A percentile compares a stretch with the other conserved stretches of the same genome.
Evolutionary conservation across 805 yeast species (phyloP).

Genomic region (Phaffomyces antillensis): DNA sequence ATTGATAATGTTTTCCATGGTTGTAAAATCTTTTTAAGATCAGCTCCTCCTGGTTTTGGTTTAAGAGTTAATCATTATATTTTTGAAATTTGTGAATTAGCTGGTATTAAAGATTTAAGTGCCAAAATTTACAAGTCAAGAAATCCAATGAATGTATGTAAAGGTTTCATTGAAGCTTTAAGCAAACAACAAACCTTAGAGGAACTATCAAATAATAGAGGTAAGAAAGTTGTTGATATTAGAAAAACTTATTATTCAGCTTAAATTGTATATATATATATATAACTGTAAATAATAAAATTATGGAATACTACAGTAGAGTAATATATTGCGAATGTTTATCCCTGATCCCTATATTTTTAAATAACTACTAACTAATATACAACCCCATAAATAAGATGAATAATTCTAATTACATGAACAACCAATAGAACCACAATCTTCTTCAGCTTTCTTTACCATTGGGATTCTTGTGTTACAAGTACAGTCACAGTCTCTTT

Average conservation of each 20-base stretch:
- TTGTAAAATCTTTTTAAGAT: slow-evolving; percentile 68
- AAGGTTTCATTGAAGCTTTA: slow-evolving; percentile 83
- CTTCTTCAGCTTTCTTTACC: slow-evolving; percentile 19
- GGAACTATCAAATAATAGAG: slow-evolving; percentile 85
- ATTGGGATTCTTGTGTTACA: slow-evolving; percentile 13
- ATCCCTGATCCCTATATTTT: neutral
- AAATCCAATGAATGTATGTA: slow-evolving; percentile 90
- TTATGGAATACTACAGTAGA: neutral
- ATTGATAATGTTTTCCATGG: slow-evolving; percentile 83
- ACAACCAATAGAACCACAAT: slow-evolving; percentile 23
- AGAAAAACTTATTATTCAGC: slow-evolving; percentile 78
- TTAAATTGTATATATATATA: slow-evolving; percentile 25
- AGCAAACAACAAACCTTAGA: slow-evolving; percentile 73
- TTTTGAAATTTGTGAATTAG: slow-evolving; percentile 85
- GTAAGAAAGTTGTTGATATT: slow-evolving; percentile 90
- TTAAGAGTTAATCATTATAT: slow-evolving; percentile 85
- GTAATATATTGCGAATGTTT: neutral
- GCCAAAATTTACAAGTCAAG: slow-evolving; percentile 90
- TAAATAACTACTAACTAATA: neutral
- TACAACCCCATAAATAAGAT: neutral
- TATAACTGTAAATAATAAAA: neutral
- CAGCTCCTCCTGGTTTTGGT: slow-evolving; percentile 92
- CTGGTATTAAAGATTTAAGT: slow-evolving; percentile 88
- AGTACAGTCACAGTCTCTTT: slow-evolving; percentile 24
- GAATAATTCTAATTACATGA: slow-evolving; percentile 13